A percentile compares a stretch with the other conserved stretches of the same genome.
Conservation (phyloP, 163 green algal genomes). For the Chlamydomonas reinhardtii region DNA sequence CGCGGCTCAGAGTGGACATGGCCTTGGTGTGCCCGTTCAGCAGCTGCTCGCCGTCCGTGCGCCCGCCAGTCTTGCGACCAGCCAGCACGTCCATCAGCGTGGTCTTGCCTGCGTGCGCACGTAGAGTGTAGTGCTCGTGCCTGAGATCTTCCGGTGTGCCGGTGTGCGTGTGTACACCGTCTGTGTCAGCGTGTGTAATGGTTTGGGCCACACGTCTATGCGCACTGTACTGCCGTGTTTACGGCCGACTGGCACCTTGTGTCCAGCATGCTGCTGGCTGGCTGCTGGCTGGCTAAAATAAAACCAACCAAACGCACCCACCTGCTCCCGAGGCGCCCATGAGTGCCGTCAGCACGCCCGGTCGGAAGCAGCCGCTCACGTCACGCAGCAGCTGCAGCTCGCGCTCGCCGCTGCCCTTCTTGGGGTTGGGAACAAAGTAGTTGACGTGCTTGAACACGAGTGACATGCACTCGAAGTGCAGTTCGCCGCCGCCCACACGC, state of each 20-base stretch:
- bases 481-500: background rate
- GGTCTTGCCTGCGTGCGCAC: slow-evolving; percentile 72
- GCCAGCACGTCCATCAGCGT: slow-evolving; percentile 73
- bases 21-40: slow-evolving; percentile 59
- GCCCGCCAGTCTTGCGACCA: slow-evolving; percentile 65
- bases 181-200: too few relatives aligned
- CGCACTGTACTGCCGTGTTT: too few relatives aligned
- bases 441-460: slow-evolving; percentile 16
- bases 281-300: too few relatives aligned
- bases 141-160: too few relatives aligned
- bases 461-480: slow-evolving; percentile 11
- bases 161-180: too few relatives aligned
- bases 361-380: slow-evolving; percentile 75
- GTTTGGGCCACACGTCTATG: too few relatives aligned
- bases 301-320: too few relatives aligned
- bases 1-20: slow-evolving; percentile 44
- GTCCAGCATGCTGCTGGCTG: too few relatives aligned
- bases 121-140: too few relatives aligned
- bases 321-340: slow-evolving; percentile 20
- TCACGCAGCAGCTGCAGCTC: slow-evolving; percentile 79
- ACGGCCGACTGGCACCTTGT: too few relatives aligned
- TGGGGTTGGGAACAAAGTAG: slow-evolving; percentile 31
- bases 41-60: slow-evolving; percentile 55
- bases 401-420: slow-evolving; percentile 48
- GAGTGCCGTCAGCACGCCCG: slow-evolving; percentile 70